These are phyloP conservation scores for Talaromyces borbonicus DNA, from an alignment of 495 filamentous ascomycete species.

Conservation along the genomic window DNA sequence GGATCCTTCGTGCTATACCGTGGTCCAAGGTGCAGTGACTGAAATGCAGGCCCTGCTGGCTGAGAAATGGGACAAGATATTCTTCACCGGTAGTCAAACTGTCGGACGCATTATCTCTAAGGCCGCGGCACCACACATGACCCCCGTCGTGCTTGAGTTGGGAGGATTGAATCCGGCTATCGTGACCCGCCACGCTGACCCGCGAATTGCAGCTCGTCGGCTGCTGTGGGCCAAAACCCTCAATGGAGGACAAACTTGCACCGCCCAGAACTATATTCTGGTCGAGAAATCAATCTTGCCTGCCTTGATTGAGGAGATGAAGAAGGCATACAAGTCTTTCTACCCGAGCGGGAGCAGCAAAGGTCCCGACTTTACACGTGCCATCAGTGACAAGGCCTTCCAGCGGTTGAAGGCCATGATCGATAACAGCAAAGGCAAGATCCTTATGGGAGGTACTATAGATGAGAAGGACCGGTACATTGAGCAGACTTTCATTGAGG, in stretches of 20 bases:
- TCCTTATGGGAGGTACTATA: conserved; percentile 73
- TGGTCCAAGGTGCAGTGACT: conserved; percentile 70
- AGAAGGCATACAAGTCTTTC: conserved; percentile 62
- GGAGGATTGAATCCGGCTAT: conserved; percentile 89
- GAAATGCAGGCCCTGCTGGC: conserved; percentile 76
- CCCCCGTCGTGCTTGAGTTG: conserved; percentile 80
- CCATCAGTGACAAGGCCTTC: conserved; percentile 71
- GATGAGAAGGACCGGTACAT: conserved; percentile 74
- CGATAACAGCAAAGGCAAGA: conserved; percentile 69
- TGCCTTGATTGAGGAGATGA: conserved; percentile 65
- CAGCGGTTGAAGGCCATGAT: conserved; percentile 81
- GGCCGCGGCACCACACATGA: conserved; percentile 85
- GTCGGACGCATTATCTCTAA: conserved; percentile 85
- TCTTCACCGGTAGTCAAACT: conserved; percentile 72
- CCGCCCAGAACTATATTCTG: conserved; percentile 80
- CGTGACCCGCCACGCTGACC: conserved; percentile 70
- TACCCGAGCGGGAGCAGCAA: conserved; percentile 71
- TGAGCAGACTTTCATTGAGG: conserved; percentile 73
- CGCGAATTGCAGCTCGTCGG: conserved; percentile 70
- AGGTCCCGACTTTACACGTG: conserved; percentile 64
- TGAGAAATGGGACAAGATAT: conserved; percentile 94
- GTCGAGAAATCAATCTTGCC: conserved; percentile 65
- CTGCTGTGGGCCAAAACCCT: conserved; percentile 78
- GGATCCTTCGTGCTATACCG: conserved; percentile 64
- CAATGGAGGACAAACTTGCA: conserved; percentile 83